A percentile compares a stretch with the other conserved stretches of the same genome.
Evolutionary conservation across 2,329 filamentous ascomycete species (phyloP).

Genomic region (Nakataea oryzae): DNA sequence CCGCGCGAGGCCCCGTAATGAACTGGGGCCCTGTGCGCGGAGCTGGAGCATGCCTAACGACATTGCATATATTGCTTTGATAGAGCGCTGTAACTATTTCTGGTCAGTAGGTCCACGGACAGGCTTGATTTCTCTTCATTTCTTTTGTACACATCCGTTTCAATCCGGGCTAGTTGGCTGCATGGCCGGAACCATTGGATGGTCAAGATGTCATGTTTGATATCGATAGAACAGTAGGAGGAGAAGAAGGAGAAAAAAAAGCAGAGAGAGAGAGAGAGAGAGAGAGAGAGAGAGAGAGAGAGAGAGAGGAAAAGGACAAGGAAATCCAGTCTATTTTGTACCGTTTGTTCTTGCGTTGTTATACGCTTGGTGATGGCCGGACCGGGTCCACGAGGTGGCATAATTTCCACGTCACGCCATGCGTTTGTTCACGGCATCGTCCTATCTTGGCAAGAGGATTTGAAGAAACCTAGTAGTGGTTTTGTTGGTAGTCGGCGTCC

Average conservation of each 20-base stretch:
- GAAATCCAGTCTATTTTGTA: too few species aligned
- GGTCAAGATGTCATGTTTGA: not conserved
- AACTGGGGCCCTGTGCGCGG: not conserved
- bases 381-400: too few species aligned
- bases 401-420: too few species aligned
- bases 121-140: not conserved
- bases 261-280: too few species aligned
- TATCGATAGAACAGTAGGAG: not conserved
- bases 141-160: not conserved
- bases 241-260: not conserved
- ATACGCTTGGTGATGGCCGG: too few species aligned
- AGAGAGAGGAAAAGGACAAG: too few species aligned
- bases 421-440: too few species aligned
- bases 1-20: not conserved
- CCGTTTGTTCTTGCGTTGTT: too few species aligned
- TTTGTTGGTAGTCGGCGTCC: too few species aligned
- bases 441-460: too few species aligned
- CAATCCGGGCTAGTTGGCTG: not conserved
- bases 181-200: not conserved
- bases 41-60: not conserved
- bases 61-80: not conserved
- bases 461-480: too few species aligned
- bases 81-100: not conserved
- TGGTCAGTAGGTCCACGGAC: not conserved
- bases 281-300: too few species aligned